A percentile compares a stretch with the other conserved stretches of the same genome.
Evolutionary conservation across 352 stramenopile genomes (phyloP).

Genomic region (Pythium sukuiense): DNA sequence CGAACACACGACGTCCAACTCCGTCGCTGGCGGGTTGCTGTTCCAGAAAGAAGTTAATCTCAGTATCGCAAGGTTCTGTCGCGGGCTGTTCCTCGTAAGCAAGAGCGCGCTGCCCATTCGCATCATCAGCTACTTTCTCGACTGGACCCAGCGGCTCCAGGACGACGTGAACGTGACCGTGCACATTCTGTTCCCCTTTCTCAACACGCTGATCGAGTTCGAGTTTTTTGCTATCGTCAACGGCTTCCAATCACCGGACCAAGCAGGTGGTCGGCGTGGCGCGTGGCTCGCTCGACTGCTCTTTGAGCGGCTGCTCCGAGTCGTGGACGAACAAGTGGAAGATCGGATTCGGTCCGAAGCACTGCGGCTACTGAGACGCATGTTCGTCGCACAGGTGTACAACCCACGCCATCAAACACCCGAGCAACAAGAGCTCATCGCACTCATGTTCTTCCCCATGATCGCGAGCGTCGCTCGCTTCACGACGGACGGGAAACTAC

Average conservation of each 20-base stretch:
- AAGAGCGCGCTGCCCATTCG: constrained; percentile 45
- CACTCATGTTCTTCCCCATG: constrained; percentile 61
- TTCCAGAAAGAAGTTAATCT: constrained; percentile 71
- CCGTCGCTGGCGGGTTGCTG: constrained; percentile 37
- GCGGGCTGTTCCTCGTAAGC: constrained; percentile 54
- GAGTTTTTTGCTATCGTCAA: constrained; percentile 72
- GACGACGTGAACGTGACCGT: constrained; percentile 54
- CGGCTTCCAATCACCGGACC: constrained; percentile 23
- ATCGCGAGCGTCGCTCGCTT: constrained; percentile 48
- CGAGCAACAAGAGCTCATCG: constrained; percentile 58
- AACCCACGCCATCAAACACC: constrained; percentile 43
- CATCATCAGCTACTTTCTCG: constrained; percentile 44
- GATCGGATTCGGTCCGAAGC: constrained; percentile 58
- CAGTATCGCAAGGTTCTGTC: constrained; percentile 55
- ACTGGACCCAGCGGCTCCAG: constrained; percentile 38
- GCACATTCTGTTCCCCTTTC: constrained; percentile 69
- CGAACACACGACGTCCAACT: constrained; percentile 29
- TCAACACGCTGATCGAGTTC: constrained; percentile 65
- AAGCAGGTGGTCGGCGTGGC: background rate
- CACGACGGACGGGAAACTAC: constrained; percentile 47
- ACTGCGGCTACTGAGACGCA: constrained; percentile 49
- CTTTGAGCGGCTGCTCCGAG: constrained; percentile 48
- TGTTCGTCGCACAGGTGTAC: constrained; percentile 65
- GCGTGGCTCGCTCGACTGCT: constrained; percentile 59
- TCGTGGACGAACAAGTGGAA: constrained; percentile 61